Evolutionary conservation across 164 flowering plant species (phyloP).

Genomic region (Tinospora cordifolia): DNA sequence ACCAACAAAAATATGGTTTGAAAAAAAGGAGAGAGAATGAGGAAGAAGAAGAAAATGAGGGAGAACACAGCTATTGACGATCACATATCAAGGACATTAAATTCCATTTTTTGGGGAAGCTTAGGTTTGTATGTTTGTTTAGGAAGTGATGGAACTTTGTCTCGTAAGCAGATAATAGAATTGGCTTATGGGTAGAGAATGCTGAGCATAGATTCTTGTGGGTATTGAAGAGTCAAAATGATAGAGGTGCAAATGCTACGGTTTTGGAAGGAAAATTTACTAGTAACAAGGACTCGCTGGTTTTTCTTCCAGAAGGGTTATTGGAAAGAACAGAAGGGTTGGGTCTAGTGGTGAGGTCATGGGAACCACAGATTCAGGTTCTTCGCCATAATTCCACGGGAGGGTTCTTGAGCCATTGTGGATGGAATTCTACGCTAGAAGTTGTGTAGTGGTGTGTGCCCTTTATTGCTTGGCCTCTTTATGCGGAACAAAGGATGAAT

Average conservation of each 20-base stretch:
- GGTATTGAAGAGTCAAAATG: slow-evolving; percentile 32
- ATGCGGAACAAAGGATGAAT: slow-evolving; percentile 42
- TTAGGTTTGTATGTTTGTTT: slow-evolving; percentile 30
- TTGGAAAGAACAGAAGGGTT: slow-evolving; percentile 22
- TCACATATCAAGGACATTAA: too few species aligned
- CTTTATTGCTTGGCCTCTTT: slow-evolving; percentile 41
- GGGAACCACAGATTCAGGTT: slow-evolving; percentile 39
- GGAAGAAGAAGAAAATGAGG: too few species aligned
- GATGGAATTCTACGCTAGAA: too few species aligned
- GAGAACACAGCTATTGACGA: too few species aligned
- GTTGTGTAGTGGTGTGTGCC: slow-evolving; percentile 32
- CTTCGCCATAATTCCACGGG: slow-evolving; percentile 30
- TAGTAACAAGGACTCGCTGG: slow-evolving; percentile 14
- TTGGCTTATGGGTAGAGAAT: slow-evolving; percentile 32
- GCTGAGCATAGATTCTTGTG: slow-evolving; percentile 37
- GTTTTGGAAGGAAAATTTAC: slow-evolving; percentile 12
- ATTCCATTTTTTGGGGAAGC: too few species aligned
- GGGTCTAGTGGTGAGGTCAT: slow-evolving; percentile 33
- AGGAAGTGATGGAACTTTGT: slow-evolving; percentile 42
- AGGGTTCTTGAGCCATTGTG: slow-evolving; percentile 41
- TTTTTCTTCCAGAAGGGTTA: slow-evolving; percentile 29
- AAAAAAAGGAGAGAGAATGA: too few species aligned
- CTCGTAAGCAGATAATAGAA: slow-evolving; percentile 25
- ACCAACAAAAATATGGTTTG: too few species aligned
- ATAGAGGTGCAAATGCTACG: slow-evolving; percentile 15